phyloP scores from a whole-genome alignment of 306 rosid genomes.

The Malus sieversii region DNA sequence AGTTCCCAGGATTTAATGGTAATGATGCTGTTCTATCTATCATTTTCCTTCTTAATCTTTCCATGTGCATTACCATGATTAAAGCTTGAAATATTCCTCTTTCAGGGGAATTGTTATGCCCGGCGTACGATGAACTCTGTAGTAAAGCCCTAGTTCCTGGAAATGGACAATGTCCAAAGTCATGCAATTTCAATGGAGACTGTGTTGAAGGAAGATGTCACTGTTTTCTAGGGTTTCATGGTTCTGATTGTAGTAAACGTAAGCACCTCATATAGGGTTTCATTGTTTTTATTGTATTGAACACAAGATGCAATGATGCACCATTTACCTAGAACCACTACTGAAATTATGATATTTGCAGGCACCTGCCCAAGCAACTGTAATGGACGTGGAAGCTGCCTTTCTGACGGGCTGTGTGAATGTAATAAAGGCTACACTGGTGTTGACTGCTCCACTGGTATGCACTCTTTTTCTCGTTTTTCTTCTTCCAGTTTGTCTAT shows the following conservation, averaged over 20 bases:
- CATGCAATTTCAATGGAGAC: constrained; percentile 85
- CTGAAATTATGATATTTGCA: constrained; percentile 18
- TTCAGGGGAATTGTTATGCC: constrained; percentile 81
- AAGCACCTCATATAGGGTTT: constrained; percentile 41
- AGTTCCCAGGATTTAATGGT: constrained; percentile 85
- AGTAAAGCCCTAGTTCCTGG: constrained; percentile 35
- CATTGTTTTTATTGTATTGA: constrained; percentile 65
- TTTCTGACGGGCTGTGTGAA: constrained; percentile 75
- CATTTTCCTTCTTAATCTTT: background rate
- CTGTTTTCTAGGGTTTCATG: constrained; percentile 79
- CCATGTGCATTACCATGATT: background rate
- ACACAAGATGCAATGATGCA: constrained; percentile 40
- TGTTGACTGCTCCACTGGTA: constrained; percentile 92
- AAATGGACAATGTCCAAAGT: constrained; percentile 60
- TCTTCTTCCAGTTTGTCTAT: background rate
- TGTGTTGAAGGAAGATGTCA: constrained; percentile 85
- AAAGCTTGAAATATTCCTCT: constrained; percentile 5
- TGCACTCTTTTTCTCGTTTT: background rate
- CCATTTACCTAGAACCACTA: constrained; percentile 1
- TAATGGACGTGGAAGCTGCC: constrained; percentile 69
- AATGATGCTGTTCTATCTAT: constrained; percentile 11
- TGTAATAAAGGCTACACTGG: constrained; percentile 81
- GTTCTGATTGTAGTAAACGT: constrained; percentile 80
- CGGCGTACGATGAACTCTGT: constrained; percentile 82
- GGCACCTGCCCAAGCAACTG: constrained; percentile 74